A percentile compares a stretch with the other conserved stretches of the same genome.
phyloP scores from a whole-genome alignment of 2,329 filamentous ascomycete species.

The Cryphonectria parasitica region DNA sequence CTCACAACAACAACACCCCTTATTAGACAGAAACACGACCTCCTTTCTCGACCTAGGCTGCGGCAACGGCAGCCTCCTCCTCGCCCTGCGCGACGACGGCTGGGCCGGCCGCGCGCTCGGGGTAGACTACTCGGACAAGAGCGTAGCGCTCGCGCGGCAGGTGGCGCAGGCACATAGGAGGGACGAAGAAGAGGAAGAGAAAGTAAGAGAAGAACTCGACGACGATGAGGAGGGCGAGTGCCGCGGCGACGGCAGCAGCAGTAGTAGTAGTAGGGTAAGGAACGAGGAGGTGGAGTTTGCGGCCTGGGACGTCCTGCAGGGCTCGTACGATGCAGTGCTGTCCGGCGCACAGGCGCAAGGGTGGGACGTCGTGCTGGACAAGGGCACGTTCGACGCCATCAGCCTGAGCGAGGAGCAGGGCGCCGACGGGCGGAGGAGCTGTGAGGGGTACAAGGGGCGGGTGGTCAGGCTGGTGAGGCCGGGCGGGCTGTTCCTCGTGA shows the following conservation, averaged over 20 bases:
- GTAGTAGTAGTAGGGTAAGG: too few species aligned
- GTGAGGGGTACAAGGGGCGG: slow-evolving; percentile 74
- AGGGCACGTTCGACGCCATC: slow-evolving; percentile 96
- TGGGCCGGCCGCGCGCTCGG: slow-evolving; percentile 77
- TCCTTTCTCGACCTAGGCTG: slow-evolving; percentile 86
- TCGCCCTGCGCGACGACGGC: slow-evolving; percentile 68
- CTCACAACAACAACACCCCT: not conserved
- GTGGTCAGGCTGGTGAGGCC: slow-evolving; percentile 70
- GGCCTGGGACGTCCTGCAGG: slow-evolving; percentile 67
- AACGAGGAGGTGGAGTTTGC: slow-evolving; percentile 45
- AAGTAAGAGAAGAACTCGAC: too few species aligned
- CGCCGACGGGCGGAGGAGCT: slow-evolving; percentile 61
- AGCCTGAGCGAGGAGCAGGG: slow-evolving; percentile 67
- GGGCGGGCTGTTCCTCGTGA: slow-evolving; percentile 79
- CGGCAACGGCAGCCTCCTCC: slow-evolving; percentile 91
- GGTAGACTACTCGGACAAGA: slow-evolving; percentile 82
- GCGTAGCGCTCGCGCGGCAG: slow-evolving; percentile 72
- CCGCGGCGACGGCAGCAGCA: too few species aligned
- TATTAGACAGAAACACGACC: slow-evolving; percentile 42
- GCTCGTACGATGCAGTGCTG: slow-evolving; percentile 43
- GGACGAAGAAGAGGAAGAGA: slow-evolving; percentile 38
- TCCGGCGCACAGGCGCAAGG: slow-evolving; percentile 45
- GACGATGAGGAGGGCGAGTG: not conserved
- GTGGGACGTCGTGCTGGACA: slow-evolving; percentile 94
- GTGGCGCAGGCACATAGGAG: slow-evolving; percentile 50